Evolutionary conservation across 768 basidiomycete species (phyloP), one percentile per base, ranked within the genome.

Genomic region (Butyriboletus loyo): DNA sequence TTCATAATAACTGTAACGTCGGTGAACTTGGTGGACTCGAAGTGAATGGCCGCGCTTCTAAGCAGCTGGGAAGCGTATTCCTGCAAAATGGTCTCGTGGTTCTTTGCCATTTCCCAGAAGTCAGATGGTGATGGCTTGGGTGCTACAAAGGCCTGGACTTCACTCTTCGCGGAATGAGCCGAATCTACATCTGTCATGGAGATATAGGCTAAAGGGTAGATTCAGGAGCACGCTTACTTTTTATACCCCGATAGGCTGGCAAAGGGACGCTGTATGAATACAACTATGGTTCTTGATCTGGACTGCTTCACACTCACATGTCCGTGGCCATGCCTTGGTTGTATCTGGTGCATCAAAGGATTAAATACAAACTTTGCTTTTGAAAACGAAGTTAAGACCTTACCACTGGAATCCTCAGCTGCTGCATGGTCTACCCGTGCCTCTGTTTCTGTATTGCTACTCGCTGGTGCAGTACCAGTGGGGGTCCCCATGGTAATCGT

Each of bases 91-190:
- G 43, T 7, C 39, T 54, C 50, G 4, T 38, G 45, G 35, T 50
- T 9, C 21, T 47, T 50, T 0, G 34, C 58, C 22, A 6, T 24
- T 8, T 63, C 58, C 61, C 47, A 60, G 46, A 54, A 57, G 32
- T 60, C 42, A 5, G 41, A 24, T 0, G 50, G 17, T 1, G 61
- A 45, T 10, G 24, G 9, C 15, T 32, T 5, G 17, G 54, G 19
- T 7, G 19, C 35, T 8, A 36, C 11, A 5, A 39, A 21, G 1
- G 41, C 25, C 31, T 51, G 31, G 25, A 43, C 1, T 5, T 11
- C n/a, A 7, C 25, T 21, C 11, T 25, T 35, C 24, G 46, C 1
- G 25, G 25, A 52, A 24, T 53, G 35, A 2, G 34, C 24, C 0
- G 40, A 31, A 19, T 36, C 41, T 14, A 39, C 35, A 36, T 46